phyloP scores from a whole-genome alignment of 345 rosid genomes.

The Stellera chamaejasme region DNA sequence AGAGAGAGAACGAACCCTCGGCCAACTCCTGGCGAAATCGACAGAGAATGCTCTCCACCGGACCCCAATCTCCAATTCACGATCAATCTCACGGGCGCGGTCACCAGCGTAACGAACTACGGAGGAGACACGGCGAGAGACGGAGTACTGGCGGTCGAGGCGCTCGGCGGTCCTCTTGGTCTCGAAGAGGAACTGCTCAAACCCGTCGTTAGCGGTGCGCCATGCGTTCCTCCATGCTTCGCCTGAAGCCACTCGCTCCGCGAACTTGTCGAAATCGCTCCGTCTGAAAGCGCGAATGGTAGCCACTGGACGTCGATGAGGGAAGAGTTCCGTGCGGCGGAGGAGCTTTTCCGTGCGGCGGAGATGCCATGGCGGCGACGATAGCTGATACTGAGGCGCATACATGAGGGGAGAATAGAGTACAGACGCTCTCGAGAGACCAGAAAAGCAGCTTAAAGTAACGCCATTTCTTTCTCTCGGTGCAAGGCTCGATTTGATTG shows the following conservation, averaged over 20 bases:
- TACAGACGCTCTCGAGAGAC: too few species aligned
- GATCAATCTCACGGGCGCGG: conserved; percentile 71
- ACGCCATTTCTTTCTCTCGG: too few species aligned
- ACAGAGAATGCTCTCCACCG: conserved; percentile 58
- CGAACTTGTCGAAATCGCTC: conserved; percentile 55
- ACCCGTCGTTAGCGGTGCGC: conserved; percentile 76
- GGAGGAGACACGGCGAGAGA: conserved; percentile 53
- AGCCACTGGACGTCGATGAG: too few species aligned
- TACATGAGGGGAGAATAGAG: too few species aligned
- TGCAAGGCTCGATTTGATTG: too few species aligned
- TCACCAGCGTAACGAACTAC: conserved; percentile 47
- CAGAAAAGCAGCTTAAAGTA: too few species aligned
- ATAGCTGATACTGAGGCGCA: not conserved
- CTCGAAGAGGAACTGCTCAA: conserved; percentile 74
- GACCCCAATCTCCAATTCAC: conserved; percentile 53
- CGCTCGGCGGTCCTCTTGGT: conserved; percentile 82
- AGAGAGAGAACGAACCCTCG: conserved; percentile 46
- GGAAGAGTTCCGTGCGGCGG: too few species aligned
- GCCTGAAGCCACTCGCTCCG: conserved; percentile 47
- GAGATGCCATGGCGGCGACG: not conserved
- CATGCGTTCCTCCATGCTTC: conserved; percentile 70
- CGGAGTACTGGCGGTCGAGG: conserved; percentile 66
- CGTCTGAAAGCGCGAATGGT: conserved; percentile 41
- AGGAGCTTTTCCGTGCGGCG: not conserved
- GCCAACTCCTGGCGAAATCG: conserved; percentile 77